Evolutionary conservation across 441 rosid species (phyloP).

Genomic region (Syzygium syzygioides): DNA sequence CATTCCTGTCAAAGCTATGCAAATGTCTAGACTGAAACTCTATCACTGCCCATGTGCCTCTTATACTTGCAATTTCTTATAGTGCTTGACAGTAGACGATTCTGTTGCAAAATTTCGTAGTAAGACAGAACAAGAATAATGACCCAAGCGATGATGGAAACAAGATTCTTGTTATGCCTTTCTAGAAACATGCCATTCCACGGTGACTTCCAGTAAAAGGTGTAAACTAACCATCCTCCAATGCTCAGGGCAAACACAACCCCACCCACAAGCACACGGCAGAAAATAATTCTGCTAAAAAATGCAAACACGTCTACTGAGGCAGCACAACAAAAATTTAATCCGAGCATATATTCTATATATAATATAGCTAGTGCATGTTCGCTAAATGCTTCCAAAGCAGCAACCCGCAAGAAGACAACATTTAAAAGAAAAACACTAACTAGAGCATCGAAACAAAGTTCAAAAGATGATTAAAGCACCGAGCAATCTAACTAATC

Average conservation of each 20-base stretch:
- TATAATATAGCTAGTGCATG: no score
- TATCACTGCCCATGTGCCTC: background rate
- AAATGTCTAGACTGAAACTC: background rate
- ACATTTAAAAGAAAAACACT: no score
- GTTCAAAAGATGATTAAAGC: no score
- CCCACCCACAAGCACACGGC: background rate
- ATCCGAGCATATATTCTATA: no score
- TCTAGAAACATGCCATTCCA: background rate
- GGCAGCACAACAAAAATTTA: no score
- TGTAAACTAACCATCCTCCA: background rate
- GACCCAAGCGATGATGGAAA: background rate
- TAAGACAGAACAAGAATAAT: background rate
- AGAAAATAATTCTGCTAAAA: background rate
- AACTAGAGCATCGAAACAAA: no score
- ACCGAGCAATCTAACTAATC: no score
- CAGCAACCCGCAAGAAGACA: no score
- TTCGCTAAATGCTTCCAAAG: no score
- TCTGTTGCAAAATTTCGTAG: background rate
- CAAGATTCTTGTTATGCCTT: background rate
- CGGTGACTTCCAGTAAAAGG: background rate
- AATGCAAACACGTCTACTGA: background rate
- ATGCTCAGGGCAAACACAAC: background rate
- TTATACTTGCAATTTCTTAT: background rate
- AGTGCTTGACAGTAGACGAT: background rate
- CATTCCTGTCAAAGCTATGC: constrained; percentile 13